Percentiles rank a stretch among this genome's conserved stretches.
Conservation (phyloP, 257 asterid species). For the Plantago major region DNA sequence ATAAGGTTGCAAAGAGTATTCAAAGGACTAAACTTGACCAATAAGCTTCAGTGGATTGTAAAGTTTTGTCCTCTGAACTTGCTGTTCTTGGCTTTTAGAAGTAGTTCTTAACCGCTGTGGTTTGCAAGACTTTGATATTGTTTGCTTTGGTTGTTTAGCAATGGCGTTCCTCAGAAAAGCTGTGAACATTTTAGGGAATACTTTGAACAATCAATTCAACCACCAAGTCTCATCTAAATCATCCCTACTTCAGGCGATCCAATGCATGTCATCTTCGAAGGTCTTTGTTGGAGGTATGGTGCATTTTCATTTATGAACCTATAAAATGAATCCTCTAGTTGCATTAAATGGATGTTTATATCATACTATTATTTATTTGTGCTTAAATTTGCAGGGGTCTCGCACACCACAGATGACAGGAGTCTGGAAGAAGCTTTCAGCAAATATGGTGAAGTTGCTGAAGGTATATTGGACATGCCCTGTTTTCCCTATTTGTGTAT, state of each 20-base stretch:
- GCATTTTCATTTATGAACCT: neutral
- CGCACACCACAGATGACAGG: slow-evolving; percentile 52
- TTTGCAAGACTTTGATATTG: neutral
- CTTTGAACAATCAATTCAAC: slow-evolving; percentile 34
- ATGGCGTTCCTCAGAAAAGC: slow-evolving; percentile 84
- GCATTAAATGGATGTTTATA: neutral
- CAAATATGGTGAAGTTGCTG: slow-evolving; percentile 73
- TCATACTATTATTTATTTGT: neutral
- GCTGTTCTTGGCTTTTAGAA: too few species aligned
- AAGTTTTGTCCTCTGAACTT: too few species aligned
- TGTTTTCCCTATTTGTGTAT: neutral
- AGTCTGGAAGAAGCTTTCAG: slow-evolving; percentile 56
- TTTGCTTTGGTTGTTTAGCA: slow-evolving; percentile 19
- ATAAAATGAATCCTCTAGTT: neutral
- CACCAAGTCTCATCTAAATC: slow-evolving; percentile 45
- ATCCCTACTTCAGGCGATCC: slow-evolving; percentile 56
- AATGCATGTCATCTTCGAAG: slow-evolving; percentile 83
- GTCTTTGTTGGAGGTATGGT: slow-evolving; percentile 72
- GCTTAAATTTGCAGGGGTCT: slow-evolving; percentile 49
- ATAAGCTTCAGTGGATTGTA: too few species aligned
- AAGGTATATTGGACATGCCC: slow-evolving; percentile 40
- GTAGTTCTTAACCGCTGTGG: too few species aligned
- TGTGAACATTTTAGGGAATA: slow-evolving; percentile 48
- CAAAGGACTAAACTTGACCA: too few species aligned
- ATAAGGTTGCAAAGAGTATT: too few species aligned